These are phyloP conservation scores for Nematocida homosporus DNA, from an alignment of 371 early-diverging fungal species.

Conservation along the genomic window DNA sequence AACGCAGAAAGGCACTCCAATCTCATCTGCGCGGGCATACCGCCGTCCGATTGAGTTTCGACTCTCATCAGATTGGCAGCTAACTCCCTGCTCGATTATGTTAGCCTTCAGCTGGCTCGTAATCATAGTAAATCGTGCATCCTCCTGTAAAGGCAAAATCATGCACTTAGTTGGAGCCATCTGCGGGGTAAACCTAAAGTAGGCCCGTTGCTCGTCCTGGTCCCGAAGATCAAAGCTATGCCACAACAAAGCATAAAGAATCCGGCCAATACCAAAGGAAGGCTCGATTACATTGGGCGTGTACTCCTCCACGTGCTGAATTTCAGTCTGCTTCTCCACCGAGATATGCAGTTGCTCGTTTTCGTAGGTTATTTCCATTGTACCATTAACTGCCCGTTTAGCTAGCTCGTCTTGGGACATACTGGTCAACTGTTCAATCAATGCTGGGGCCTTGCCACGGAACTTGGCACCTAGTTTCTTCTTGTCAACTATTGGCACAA, in stretches of 20 bases:
- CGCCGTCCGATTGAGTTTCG: slow-evolving; percentile 89
- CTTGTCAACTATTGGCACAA: slow-evolving; percentile 68
- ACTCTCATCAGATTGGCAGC: slow-evolving; percentile 58
- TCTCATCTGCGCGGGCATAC: slow-evolving; percentile 93
- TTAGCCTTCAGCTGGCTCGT: slow-evolving; percentile 70
- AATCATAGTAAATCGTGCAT: slow-evolving; percentile 74
- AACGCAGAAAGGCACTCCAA: slow-evolving; percentile 94
- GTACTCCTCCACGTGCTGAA: slow-evolving; percentile 77
- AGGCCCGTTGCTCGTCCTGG: slow-evolving; percentile 76
- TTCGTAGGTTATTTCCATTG: slow-evolving; percentile 46
- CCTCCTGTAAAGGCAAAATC: slow-evolving; percentile 76
- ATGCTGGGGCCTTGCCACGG: slow-evolving; percentile 47
- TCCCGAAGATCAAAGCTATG: slow-evolving; percentile 86
- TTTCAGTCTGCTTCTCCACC: slow-evolving; percentile 21
- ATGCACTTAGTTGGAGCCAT: slow-evolving; percentile 89
- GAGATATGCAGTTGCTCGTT: slow-evolving; percentile 38
- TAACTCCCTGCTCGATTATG: slow-evolving; percentile 46
- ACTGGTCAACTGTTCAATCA: slow-evolving; percentile 46
- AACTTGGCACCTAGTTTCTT: slow-evolving; percentile 71
- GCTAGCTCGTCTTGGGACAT: slow-evolving; percentile 53
- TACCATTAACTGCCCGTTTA: slow-evolving; percentile 3
- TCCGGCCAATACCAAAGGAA: slow-evolving; percentile 97
- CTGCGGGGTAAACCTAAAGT: slow-evolving; percentile 69
- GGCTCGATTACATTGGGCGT: slow-evolving; percentile 98
- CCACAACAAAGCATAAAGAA: slow-evolving; percentile 89